Evolutionary conservation across 2,329 filamentous ascomycete genomes (phyloP), one percentile per base, ranked within the genome.

Genomic region (Colletotrichum sp.): DNA sequence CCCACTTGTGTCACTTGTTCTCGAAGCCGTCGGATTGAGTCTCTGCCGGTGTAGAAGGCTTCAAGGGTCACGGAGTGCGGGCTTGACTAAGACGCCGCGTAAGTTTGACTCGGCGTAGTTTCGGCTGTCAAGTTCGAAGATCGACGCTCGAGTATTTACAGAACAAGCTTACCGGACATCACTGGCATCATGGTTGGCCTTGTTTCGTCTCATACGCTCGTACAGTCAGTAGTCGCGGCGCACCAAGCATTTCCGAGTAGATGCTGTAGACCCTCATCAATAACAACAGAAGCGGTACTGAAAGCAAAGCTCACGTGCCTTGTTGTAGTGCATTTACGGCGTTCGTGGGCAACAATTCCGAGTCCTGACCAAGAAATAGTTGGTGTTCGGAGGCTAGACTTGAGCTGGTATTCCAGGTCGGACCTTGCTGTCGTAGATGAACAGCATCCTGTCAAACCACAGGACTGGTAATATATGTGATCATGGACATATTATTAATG

Each of bases 161-260:
- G 43, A 52, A 52, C 43, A 52, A 21, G 43, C 43, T 52, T 52
- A 21, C 43, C n/a, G 43, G 43, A 52, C 43, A 52, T 52, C 43
- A 52, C 43, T 52, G n/a, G 43, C 43, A 52, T 52, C 43, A 52
- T 52, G 43, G n/a, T 52, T 52, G n/a, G 43, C 43, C 43, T 52
- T 52, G 43, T 52, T 52, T 52, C 43, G 43, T 52, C 43, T 52
- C 43, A 21, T 52, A 21, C 43, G 43, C 43, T 52, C 0, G 10
- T 5, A 0, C n/a, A 52, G 43, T 21, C 6, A 52, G 43, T 52
- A 52, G 43, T 21, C 43, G 10, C n/a, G 1, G 43, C 43, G n/a
- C 6, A 7, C n/a, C 43, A 6, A 52, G 6, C n/a, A 52, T 21
- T 52, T 7, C 43, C 43, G 10, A 52, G 43, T 21, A 52, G 12